Conservation (phyloP, 2,329 filamentous ascomycete genomes). For the Laburnicola sp. region DNA sequence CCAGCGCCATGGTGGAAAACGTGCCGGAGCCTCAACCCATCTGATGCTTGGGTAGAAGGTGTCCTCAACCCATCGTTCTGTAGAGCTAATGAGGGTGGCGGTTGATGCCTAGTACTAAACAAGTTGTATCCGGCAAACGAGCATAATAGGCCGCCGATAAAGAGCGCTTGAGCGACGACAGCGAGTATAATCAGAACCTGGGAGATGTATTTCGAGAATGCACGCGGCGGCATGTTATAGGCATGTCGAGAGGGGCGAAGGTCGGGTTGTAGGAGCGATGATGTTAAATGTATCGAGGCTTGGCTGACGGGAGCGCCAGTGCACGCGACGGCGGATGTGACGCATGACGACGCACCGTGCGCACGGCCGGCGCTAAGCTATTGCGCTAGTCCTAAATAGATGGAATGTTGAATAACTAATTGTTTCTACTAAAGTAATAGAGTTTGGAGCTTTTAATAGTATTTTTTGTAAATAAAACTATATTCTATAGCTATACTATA, state of each 20-base stretch:
- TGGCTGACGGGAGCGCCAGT: conserved; percentile 5
- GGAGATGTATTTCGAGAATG: conserved; percentile 2
- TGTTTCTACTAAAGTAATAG: no score
- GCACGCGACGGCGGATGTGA: conserved; percentile 6
- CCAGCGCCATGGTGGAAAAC: conserved; percentile 42
- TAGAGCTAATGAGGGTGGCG: conserved; percentile 5
- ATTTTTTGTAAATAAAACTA: no score
- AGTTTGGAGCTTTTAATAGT: no score
- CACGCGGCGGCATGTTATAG: conserved; percentile 14
- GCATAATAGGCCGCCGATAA: neutral
- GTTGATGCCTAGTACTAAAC: conserved; percentile 4
- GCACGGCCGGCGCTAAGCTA: no score
- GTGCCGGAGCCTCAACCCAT: conserved; percentile 34
- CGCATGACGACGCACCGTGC: conserved; percentile 4
- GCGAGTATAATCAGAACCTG: neutral
- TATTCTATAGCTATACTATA: no score
- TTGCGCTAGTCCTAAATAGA: no score
- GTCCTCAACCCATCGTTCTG: conserved; percentile 1
- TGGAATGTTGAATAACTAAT: no score
- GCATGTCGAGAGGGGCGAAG: conserved; percentile 11
- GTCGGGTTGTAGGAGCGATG: neutral
- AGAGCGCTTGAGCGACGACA: conserved; percentile 4
- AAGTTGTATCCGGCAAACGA: conserved; percentile 1
- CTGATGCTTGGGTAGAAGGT: neutral
- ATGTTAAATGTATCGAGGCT: conserved; percentile 10